These are phyloP conservation scores for Stephanodiscus minutulus DNA, from an alignment of 108 stramenopile genomes.

Conservation along the genomic window DNA sequence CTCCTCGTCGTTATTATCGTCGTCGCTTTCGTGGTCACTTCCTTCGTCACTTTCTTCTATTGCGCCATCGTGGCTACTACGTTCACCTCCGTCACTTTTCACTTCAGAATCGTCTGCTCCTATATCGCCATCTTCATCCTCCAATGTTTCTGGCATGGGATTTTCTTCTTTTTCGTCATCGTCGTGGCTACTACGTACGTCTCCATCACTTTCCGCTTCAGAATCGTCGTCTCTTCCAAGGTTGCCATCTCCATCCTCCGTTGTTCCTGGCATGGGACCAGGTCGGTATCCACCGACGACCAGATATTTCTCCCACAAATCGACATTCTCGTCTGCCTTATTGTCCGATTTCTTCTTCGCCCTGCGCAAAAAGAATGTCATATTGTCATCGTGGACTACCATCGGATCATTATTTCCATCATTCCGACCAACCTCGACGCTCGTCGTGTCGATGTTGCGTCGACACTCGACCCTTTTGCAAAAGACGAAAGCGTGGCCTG, in stretches of 20 bases:
- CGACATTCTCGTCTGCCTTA: neutral
- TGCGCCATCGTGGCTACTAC: neutral
- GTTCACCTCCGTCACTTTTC: neutral
- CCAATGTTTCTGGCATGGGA: neutral
- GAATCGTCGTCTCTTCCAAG: slow-evolving; percentile 20
- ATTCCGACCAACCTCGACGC: no score
- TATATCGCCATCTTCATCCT: slow-evolving; percentile 21
- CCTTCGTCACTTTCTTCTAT: slow-evolving; percentile 23
- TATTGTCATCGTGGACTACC: neutral
- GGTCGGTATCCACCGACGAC: slow-evolving; percentile 45
- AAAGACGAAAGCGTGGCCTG: slow-evolving; percentile 78
- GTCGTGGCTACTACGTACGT: no score
- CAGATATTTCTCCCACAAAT: slow-evolving; percentile 13
- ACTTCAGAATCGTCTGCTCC: slow-evolving; percentile 11
- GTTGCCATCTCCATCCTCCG: slow-evolving; percentile 15
- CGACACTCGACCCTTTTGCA: slow-evolving; percentile 30
- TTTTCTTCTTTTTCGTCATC: slow-evolving; percentile 11
- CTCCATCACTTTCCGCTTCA: neutral
- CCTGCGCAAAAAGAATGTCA: slow-evolving; percentile 13
- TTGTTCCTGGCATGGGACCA: neutral
- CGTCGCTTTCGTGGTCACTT: slow-evolving; percentile 11
- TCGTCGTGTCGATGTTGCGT: neutral
- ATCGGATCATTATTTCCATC: slow-evolving; percentile 11
- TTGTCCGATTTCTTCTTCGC: neutral
- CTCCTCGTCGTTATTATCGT: slow-evolving; percentile 24